These are phyloP conservation scores for Aspergillus costaricaensis DNA, from an alignment of 2,329 filamentous ascomycete genomes.

Conservation along the genomic window DNA sequence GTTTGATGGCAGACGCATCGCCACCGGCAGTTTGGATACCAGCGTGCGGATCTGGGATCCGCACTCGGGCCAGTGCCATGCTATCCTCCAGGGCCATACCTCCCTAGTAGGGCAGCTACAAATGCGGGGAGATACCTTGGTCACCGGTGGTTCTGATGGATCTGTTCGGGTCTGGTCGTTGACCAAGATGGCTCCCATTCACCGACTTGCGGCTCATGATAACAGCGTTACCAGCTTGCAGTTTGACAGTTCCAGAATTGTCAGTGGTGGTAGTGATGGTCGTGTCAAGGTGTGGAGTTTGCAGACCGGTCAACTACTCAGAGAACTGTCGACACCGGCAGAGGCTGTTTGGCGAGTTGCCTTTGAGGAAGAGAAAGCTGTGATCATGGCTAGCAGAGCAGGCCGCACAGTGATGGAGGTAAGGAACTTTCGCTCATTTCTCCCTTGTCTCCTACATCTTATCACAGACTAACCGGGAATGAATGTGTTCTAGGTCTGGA, in stretches of 20 bases:
- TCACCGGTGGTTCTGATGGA: constrained; percentile 94
- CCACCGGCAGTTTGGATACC: constrained; percentile 93
- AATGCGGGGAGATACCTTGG: constrained; percentile 90
- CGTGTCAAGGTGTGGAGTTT: constrained; percentile 98
- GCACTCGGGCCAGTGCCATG: constrained; percentile 79
- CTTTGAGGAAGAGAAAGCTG: constrained; percentile 97
- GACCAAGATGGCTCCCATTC: constrained; percentile 85
- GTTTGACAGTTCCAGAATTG: constrained; percentile 92
- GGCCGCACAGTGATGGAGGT: constrained; percentile 97
- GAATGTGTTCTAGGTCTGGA: constrained; percentile 73
- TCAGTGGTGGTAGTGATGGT: constrained; percentile 95
- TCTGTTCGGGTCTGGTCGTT: constrained; percentile 96
- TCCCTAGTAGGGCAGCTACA: constrained; percentile 95
- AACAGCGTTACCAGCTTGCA: constrained; percentile 98
- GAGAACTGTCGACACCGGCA: constrained; percentile 86
- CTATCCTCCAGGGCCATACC: constrained; percentile 93
- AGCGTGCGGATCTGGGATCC: constrained; percentile 98
- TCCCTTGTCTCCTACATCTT: not conserved
- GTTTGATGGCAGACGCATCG: constrained; percentile 90
- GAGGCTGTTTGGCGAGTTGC: constrained; percentile 98
- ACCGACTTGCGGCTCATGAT: constrained; percentile 92
- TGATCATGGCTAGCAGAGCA: constrained; percentile 85
- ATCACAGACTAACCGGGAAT: constrained; percentile 16
- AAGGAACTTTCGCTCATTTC: constrained; percentile 38
- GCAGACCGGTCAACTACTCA: constrained; percentile 83